phyloP scores from a whole-genome alignment of 179 eudicot species.

The Dionaea muscipula region DNA sequence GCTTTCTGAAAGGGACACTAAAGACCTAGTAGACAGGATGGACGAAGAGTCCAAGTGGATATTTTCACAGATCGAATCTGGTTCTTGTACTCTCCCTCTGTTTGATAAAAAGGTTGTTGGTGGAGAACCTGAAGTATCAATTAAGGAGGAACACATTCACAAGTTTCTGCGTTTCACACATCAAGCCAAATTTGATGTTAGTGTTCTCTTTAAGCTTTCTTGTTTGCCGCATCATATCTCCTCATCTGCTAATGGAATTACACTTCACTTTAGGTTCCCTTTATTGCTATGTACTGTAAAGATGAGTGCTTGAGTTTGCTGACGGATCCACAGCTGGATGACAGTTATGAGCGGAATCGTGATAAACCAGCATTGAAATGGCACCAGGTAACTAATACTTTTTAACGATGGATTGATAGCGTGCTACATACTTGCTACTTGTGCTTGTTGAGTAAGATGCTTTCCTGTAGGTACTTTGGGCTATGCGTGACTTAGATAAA shows the following conservation, averaged over 20 bases:
- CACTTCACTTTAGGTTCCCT: slow-evolving; percentile 41
- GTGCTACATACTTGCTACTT: not conserved
- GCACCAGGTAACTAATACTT: slow-evolving; percentile 51
- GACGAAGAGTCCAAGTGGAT: slow-evolving; percentile 84
- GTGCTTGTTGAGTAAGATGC: slow-evolving; percentile 7
- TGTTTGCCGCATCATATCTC: not conserved
- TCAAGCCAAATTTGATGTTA: slow-evolving; percentile 81
- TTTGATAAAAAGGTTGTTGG: slow-evolving; percentile 30
- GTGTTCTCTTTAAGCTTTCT: slow-evolving; percentile 12
- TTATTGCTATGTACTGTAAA: slow-evolving; percentile 76
- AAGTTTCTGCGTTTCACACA: slow-evolving; percentile 64
- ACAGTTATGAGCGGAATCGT: slow-evolving; percentile 19
- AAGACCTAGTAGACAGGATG: slow-evolving; percentile 12
- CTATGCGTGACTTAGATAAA: slow-evolving; percentile 70
- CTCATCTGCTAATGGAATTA: slow-evolving; percentile 3
- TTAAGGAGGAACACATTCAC: slow-evolving; percentile 53
- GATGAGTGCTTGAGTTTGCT: slow-evolving; percentile 64
- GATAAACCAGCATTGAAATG: slow-evolving; percentile 45
- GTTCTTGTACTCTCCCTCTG: slow-evolving; percentile 37
- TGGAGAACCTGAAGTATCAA: slow-evolving; percentile 34
- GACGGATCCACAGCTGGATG: slow-evolving; percentile 36
- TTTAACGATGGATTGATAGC: slow-evolving; percentile 1
- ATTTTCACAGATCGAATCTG: slow-evolving; percentile 51
- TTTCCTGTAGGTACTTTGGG: slow-evolving; percentile 69
- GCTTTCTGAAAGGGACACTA: slow-evolving; percentile 43